Evolutionary conservation across 2,329 filamentous ascomycete genomes (phyloP).

Genomic region (Cladorrhinum sp.): DNA sequence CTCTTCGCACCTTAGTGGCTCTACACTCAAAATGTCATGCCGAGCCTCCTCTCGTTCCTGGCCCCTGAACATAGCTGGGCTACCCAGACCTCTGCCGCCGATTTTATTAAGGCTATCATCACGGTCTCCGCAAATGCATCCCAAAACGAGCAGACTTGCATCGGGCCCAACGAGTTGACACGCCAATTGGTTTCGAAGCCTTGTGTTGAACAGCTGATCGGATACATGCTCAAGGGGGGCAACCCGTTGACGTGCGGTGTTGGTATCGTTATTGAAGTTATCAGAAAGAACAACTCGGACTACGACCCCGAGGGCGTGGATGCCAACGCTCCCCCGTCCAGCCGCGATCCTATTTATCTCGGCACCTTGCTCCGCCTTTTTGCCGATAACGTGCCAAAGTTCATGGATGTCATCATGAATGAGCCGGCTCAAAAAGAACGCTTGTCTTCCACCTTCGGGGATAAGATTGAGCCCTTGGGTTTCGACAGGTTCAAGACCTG

Average conservation of each 20-base stretch:
- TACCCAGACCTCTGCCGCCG: conserved; percentile 92
- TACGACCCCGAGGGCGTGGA: conserved; percentile 91
- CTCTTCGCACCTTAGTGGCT: conserved; percentile 60
- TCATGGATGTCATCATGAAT: conserved; percentile 86
- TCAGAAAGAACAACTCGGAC: conserved; percentile 98
- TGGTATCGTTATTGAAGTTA: conserved; percentile 96
- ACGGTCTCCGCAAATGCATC: conserved; percentile 98
- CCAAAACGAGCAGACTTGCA: conserved; percentile 97
- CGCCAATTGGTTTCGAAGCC: conserved; percentile 85
- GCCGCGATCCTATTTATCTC: conserved; percentile 90
- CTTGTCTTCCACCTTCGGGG: conserved; percentile 83
- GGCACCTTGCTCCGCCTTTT: conserved; percentile 87
- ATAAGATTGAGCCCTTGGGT: conserved; percentile 86
- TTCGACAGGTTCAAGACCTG: conserved; percentile 99
- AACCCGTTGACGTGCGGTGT: conserved; percentile 95
- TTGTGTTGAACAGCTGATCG: conserved; percentile 81
- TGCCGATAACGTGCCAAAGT: conserved; percentile 85
- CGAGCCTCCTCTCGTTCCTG: conserved; percentile 80
- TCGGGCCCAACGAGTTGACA: conserved; percentile 94
- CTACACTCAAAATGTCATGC: conserved; percentile 83
- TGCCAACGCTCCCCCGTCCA: conserved; percentile 74
- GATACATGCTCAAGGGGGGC: conserved; percentile 87
- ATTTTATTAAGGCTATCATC: conserved; percentile 98
- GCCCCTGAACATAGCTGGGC: conserved; percentile 81
- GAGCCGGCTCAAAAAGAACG: conserved; percentile 69